Evolutionary conservation across 1,284 basidiomycete species (phyloP).

Genomic region (Irpex sp.): DNA sequence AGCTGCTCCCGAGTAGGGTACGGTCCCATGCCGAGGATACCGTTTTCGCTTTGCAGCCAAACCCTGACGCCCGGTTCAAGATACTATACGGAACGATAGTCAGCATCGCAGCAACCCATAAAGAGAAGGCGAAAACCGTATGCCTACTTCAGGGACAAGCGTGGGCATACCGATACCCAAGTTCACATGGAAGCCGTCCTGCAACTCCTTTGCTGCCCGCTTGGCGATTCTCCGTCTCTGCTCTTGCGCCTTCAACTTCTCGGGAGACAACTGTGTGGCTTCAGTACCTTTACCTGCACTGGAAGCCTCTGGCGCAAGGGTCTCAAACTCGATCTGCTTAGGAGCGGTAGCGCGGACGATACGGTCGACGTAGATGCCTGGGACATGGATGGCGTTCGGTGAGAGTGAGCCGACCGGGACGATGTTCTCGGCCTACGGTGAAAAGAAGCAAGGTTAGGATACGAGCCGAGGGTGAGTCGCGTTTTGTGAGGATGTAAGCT

Average conservation of each 20-base stretch:
- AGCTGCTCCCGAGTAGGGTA: conserved; percentile 84
- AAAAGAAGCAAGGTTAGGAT: neutral
- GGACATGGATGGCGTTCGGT: conserved; percentile 81
- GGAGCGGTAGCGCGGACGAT: conserved; percentile 75
- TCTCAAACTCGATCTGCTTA: conserved; percentile 78
- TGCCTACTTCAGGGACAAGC: conserved; percentile 57
- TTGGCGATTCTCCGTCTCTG: conserved; percentile 75
- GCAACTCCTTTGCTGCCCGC: conserved; percentile 85
- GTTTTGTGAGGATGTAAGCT: conserved; percentile 10
- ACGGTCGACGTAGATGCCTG: conserved; percentile 85
- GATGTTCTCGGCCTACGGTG: conserved; percentile 78
- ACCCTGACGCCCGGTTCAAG: conserved; percentile 76
- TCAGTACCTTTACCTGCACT: conserved; percentile 18
- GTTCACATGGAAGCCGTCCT: conserved; percentile 81
- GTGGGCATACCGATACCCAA: conserved; percentile 88
- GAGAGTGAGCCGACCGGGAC: conserved; percentile 83
- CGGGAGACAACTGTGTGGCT: conserved; percentile 30
- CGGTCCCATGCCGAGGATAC: conserved; percentile 92
- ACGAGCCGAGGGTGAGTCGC: neutral
- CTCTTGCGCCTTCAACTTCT: conserved; percentile 47
- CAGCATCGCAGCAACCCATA: neutral
- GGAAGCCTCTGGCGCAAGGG: conserved; percentile 47
- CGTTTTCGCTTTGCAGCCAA: conserved; percentile 94
- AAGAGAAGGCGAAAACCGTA: neutral
- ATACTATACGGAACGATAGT: conserved; percentile 38